Conservation (phyloP, 1,284 basidiomycete genomes). For the Cutaneotrichosporon mucoides region DNA sequence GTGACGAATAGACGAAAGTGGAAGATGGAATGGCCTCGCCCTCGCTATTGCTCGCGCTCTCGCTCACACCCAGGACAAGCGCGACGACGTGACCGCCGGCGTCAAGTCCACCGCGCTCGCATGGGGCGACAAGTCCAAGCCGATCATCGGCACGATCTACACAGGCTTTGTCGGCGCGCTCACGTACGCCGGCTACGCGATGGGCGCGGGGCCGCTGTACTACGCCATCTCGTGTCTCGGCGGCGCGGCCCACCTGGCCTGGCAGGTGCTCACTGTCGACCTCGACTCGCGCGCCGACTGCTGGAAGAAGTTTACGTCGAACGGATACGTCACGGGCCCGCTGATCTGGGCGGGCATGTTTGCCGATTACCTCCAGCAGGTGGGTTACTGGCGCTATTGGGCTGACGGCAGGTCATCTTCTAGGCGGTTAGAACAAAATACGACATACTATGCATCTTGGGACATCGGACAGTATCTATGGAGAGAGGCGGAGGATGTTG, state of each 20-base stretch:
- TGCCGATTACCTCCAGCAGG: slow-evolving; percentile 62
- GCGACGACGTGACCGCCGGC: slow-evolving; percentile 79
- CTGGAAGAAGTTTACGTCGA: slow-evolving; percentile 85
- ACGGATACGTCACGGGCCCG: slow-evolving; percentile 75
- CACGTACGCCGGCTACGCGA: slow-evolving; percentile 71
- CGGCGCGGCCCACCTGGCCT: slow-evolving; percentile 71
- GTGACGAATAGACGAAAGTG: too few species aligned
- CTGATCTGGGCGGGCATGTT: slow-evolving; percentile 81
- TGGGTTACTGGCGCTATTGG: not conserved
- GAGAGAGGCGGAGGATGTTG: too few species aligned
- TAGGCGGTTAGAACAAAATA: not conserved
- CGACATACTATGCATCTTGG: not conserved
- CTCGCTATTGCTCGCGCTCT: too few species aligned
- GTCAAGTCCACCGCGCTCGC: slow-evolving; percentile 93
- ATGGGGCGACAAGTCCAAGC: slow-evolving; percentile 72
- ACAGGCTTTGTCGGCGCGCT: slow-evolving; percentile 69
- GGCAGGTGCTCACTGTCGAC: slow-evolving; percentile 72
- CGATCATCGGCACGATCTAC: slow-evolving; percentile 72
- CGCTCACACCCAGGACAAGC: slow-evolving; percentile 67
- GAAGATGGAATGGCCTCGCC: too few species aligned
- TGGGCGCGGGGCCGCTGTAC: slow-evolving; percentile 71
- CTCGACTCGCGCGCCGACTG: slow-evolving; percentile 78
- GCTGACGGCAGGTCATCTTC: slow-evolving; percentile 9
- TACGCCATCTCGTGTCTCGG: slow-evolving; percentile 68
- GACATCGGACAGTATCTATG: not conserved